These are phyloP conservation scores for Pseudoneurospora amorphoporcata DNA, from an alignment of 495 filamentous ascomycete genomes.

Conservation along the genomic window DNA sequence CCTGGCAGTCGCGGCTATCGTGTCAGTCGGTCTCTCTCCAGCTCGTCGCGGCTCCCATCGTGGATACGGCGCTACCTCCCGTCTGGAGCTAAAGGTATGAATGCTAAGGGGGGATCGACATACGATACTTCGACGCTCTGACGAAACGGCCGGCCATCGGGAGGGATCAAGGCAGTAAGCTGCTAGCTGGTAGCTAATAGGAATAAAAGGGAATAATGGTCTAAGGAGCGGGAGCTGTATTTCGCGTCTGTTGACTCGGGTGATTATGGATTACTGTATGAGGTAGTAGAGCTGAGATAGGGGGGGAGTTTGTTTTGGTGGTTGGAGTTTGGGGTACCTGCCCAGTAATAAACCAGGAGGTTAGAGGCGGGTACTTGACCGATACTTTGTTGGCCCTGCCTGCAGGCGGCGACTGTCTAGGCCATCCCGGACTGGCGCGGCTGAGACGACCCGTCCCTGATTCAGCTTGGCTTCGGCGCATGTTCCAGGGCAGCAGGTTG, in stretches of 20 bases:
- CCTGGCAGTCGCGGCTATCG: slow-evolving; percentile 41
- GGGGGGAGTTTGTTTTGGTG: neutral
- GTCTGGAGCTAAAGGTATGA: slow-evolving; percentile 4
- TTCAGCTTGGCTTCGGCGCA: neutral
- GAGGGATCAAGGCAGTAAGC: neutral
- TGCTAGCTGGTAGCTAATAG: neutral
- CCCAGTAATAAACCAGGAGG: neutral
- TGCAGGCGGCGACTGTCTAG: neutral
- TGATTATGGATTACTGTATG: neutral
- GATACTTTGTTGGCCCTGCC: neutral
- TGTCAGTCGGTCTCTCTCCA: slow-evolving; percentile 14
- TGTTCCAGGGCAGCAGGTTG: neutral
- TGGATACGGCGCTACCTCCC: slow-evolving; percentile 1
- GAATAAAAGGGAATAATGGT: neutral
- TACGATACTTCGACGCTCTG: slow-evolving; percentile 96
- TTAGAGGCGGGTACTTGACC: neutral
- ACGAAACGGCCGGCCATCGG: slow-evolving; percentile 94
- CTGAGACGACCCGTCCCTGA: neutral
- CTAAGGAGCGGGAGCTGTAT: neutral
- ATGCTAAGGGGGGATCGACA: slow-evolving; percentile 23
- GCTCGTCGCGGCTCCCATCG: slow-evolving; percentile 12
- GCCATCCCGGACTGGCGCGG: neutral
- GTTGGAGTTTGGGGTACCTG: neutral
- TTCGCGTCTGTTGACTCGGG: neutral
- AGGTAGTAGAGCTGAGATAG: neutral